Conservation (phyloP, 306 rosid species). For the Cucumis melo region DNA sequence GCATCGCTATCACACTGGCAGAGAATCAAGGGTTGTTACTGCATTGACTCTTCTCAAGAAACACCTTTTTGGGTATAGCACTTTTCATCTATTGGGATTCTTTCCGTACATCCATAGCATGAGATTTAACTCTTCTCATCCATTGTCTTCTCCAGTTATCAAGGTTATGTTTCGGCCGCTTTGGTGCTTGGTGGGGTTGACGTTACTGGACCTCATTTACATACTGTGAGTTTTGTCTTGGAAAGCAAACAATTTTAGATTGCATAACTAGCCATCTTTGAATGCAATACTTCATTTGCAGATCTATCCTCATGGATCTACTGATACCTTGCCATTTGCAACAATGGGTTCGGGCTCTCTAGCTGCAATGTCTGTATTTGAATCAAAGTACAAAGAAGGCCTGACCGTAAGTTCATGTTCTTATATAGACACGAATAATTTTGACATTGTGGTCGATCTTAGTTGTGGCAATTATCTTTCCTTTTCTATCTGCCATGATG, state of each 20-base stretch:
- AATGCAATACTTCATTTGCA: slow-evolving; percentile 11
- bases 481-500: not conserved
- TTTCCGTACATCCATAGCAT: not conserved
- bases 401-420: slow-evolving; percentile 29
- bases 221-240: slow-evolving; percentile 48
- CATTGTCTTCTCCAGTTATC: slow-evolving; percentile 39
- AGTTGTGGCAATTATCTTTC: not conserved
- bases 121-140: not conserved
- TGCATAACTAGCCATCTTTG: slow-evolving; percentile 8
- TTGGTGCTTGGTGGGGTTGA: slow-evolving; percentile 98
- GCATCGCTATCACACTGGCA: slow-evolving; percentile 88
- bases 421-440: not conserved
- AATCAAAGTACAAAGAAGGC: slow-evolving; percentile 65
- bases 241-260: slow-evolving; percentile 1
- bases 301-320: slow-evolving; percentile 91
- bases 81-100: not conserved
- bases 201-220: slow-evolving; percentile 85
- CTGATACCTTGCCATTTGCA: slow-evolving; percentile 52
- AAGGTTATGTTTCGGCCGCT: slow-evolving; percentile 78
- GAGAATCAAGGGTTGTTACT: slow-evolving; percentile 48
- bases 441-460: not conserved
- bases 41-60: slow-evolving; percentile 47
- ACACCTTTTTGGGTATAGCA: slow-evolving; percentile 36
- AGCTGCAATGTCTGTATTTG: slow-evolving; percentile 45
- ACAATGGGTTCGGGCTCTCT: slow-evolving; percentile 60